phyloP scores from a whole-genome alignment of 2,329 filamentous ascomycete genomes.

The Sphaceloma murrayae region DNA sequence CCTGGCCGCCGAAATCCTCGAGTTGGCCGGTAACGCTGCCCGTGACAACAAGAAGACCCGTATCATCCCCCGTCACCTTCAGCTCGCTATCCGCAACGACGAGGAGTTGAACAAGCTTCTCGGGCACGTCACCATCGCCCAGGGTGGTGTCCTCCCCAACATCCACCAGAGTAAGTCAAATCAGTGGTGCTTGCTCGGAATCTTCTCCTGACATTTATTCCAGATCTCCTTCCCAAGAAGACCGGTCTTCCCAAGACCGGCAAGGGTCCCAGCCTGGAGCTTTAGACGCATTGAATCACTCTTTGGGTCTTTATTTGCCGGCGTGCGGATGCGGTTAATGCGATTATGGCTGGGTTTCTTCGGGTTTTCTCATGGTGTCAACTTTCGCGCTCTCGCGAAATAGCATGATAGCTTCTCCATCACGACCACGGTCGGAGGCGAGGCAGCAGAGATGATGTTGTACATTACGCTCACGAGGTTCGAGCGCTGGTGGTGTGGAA shows the following conservation, averaged over 20 bases:
- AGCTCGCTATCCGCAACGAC: conserved; percentile 98
- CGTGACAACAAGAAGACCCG: conserved; percentile 99
- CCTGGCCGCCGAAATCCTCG: conserved; percentile 95
- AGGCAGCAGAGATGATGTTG: conserved; percentile 15
- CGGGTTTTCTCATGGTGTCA: conserved; percentile 17
- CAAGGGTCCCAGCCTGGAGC: conserved; percentile 91
- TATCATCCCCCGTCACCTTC: conserved; percentile 98
- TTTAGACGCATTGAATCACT: conserved; percentile 50
- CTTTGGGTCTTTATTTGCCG: conserved; percentile 20
- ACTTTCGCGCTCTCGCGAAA: conserved; percentile 13
- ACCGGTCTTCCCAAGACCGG: conserved; percentile 49
- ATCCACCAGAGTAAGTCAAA: conserved; percentile 81
- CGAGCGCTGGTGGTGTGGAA: conserved; percentile 16
- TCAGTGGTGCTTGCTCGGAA: conserved; percentile 1
- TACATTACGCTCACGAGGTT: conserved; percentile 17
- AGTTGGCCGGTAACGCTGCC: conserved; percentile 95
- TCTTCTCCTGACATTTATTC: conserved; percentile 34
- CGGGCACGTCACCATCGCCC: conserved; percentile 91
- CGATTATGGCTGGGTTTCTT: conserved; percentile 20
- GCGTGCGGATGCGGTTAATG: conserved; percentile 20
- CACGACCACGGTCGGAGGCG: conserved; percentile 14
- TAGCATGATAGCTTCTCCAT: conserved; percentile 17
- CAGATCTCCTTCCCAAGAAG: conserved; percentile 99
- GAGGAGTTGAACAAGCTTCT: conserved; percentile 99
- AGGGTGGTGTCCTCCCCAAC: conserved; percentile 94